Base-by-base conservation (phyloP, 1,284 basidiomycete species). In the Fistulina hepatica region DNA sequence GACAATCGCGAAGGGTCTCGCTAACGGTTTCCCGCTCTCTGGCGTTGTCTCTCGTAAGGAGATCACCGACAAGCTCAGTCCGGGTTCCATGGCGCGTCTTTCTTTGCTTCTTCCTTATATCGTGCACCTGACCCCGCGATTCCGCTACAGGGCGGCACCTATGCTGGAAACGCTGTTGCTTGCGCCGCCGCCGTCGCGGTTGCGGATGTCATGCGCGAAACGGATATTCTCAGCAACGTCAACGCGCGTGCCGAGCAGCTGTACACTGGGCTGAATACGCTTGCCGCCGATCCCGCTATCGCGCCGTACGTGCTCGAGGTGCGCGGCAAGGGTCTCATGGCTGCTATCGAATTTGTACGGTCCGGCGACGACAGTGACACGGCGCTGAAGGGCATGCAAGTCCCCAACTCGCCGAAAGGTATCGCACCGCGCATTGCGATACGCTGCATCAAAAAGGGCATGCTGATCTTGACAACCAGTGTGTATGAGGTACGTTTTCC, bases 11-110 rank as follows among this genome's bases (percentile, higher is more conserved):
- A 97, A 97, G 75, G 92, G 92, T 12, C 67, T 97, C 15, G 92
- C 90, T 23, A 93, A 93, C 54, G 91, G 91, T 10, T 95, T 94
- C 73, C 93, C 93, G 2, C 65, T 97, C 43, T 91, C 85, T 40
- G 90, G 80, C 19, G 74, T 97, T 30, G 74, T 90, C 37, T 81
- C 81, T 46, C 69, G 79, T 36, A 88, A 78, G 61, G 85, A 89
- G 48, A 53, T 94, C 39, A 91, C 86, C 41, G 84, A 88, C 56
- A 76, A 67, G 50, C 69, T 94, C 45, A 73, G 71, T 52, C 75
- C 84, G 6, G 91, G 90, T 10, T 76, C 75, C 12, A 81, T 94
- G 75, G 83, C 82, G 24, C 40, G 60, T 46, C 16, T 3, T 22
- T 10, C 10, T 33, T 36, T 10, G 6, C 21, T 34, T 19, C 21